phyloP scores from a whole-genome alignment of 805 yeast species.

The Saccharomycopsis fibuligera region DNA sequence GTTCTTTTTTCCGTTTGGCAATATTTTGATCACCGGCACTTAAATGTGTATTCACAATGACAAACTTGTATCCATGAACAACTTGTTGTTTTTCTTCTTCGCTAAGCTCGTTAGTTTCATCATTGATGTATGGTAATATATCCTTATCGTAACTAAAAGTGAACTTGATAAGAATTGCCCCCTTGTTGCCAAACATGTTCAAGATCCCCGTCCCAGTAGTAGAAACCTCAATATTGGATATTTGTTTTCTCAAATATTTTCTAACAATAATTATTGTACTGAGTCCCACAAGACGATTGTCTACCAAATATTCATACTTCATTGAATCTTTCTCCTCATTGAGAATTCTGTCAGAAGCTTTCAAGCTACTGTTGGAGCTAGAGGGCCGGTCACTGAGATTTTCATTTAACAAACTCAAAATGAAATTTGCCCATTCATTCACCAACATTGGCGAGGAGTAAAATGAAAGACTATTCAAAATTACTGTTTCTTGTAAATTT shows the following conservation, averaged over 20 bases:
- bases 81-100: constrained; percentile 25
- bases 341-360: constrained; percentile 4
- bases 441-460: constrained; percentile 32
- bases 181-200: constrained; percentile 57
- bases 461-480: constrained; percentile 35
- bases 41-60: constrained; percentile 46
- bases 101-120: constrained; percentile 10
- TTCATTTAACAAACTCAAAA: constrained; percentile 24
- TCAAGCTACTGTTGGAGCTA: constrained; percentile 9
- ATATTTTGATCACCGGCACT: constrained; percentile 43
- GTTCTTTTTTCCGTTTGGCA: constrained; percentile 39
- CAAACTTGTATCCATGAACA: constrained; percentile 29
- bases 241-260: constrained; percentile 30
- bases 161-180: constrained; percentile 44
- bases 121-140: constrained; percentile 8
- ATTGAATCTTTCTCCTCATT: constrained; percentile 14
- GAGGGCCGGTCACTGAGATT: neutral
- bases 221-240: constrained; percentile 33
- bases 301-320: constrained; percentile 33
- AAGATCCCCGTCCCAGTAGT: constrained; percentile 53
- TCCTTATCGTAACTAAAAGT: constrained; percentile 33
- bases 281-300: constrained; percentile 47
- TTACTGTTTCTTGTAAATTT: constrained; percentile 46
- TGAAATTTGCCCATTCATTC: constrained; percentile 29
- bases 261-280: constrained; percentile 40